Percentiles rank a stretch among this genome's conserved stretches.
Conservation (phyloP, 2,329 filamentous ascomycete species). For the Aspergillus sp. region DNA sequence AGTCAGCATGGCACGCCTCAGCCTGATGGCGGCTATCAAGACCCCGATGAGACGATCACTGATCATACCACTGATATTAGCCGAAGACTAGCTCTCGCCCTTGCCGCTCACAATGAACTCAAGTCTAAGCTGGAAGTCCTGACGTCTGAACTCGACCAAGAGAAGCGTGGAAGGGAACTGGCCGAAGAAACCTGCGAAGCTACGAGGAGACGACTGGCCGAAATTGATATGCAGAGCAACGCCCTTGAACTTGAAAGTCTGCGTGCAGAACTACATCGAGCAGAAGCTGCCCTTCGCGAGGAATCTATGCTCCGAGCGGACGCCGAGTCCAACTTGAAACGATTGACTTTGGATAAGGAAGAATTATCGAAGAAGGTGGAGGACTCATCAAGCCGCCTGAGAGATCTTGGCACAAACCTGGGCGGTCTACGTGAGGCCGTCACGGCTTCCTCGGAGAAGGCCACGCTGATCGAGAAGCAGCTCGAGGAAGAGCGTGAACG, state of each 20-base stretch:
- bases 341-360: constrained; percentile 82
- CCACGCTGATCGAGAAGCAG: constrained; percentile 72
- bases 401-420: constrained; percentile 70
- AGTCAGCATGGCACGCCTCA: constrained; percentile 61
- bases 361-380: constrained; percentile 70
- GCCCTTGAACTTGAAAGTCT: constrained; percentile 82
- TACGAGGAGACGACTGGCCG: constrained; percentile 76
- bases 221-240: constrained; percentile 81
- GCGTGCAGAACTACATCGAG: constrained; percentile 78
- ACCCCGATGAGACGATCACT: constrained; percentile 57
- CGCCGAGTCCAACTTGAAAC: constrained; percentile 68
- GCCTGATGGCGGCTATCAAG: constrained; percentile 48
- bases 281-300: constrained; percentile 75
- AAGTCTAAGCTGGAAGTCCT: constrained; percentile 71
- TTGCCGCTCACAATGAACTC: constrained; percentile 78
- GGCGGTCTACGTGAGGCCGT: constrained; percentile 75
- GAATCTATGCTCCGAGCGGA: constrained; percentile 76
- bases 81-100: constrained; percentile 75
- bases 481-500: constrained; percentile 74
- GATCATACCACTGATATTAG: constrained; percentile 73
- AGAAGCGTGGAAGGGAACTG: constrained; percentile 75
- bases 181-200: constrained; percentile 85
- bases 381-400: constrained; percentile 64
- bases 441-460: constrained; percentile 73
- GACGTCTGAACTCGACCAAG: constrained; percentile 71